These are phyloP conservation scores for Pogostemon cablin DNA, from an alignment of 257 asterid species.

Conservation along the genomic window DNA sequence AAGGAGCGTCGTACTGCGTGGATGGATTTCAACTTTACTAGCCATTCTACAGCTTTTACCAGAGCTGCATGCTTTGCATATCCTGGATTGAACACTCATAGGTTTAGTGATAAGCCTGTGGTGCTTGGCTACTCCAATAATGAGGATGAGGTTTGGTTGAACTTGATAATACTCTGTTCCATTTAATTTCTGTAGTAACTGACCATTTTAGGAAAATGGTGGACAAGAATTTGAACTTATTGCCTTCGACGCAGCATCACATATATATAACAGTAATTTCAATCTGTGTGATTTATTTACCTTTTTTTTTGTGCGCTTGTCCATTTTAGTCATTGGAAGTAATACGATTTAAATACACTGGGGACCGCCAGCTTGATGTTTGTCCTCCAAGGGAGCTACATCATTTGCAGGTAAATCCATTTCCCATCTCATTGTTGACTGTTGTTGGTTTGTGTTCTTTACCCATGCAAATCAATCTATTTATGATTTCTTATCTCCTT, in stretches of 20 bases:
- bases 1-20: conserved; percentile 47
- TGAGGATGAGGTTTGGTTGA: conserved; percentile 47
- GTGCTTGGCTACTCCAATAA: conserved; percentile 42
- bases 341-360: conserved; percentile 29
- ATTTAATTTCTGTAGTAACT: background rate
- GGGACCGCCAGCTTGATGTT: conserved; percentile 17
- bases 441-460: background rate
- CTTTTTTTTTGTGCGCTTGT: background rate
- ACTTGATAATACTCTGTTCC: conserved; percentile 9
- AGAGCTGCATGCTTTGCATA: conserved; percentile 33
- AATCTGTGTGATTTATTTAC: conserved; percentile 2
- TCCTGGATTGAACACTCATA: conserved; percentile 39
- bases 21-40: conserved; percentile 47
- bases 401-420: conserved; percentile 45
- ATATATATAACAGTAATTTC: conserved; percentile 9
- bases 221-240: conserved; percentile 16
- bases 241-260: conserved; percentile 7
- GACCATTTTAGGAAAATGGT: conserved; percentile 10
- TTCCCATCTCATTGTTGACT: background rate
- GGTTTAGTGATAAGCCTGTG: conserved; percentile 28
- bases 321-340: conserved; percentile 41
- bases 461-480: conserved; percentile 13
- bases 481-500: background rate
- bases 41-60: conserved; percentile 37
- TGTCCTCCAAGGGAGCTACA: conserved; percentile 38